These are phyloP conservation scores for Selaginella tamariscina DNA, from an alignment of 75 land plant species.

Conservation along the genomic window DNA sequence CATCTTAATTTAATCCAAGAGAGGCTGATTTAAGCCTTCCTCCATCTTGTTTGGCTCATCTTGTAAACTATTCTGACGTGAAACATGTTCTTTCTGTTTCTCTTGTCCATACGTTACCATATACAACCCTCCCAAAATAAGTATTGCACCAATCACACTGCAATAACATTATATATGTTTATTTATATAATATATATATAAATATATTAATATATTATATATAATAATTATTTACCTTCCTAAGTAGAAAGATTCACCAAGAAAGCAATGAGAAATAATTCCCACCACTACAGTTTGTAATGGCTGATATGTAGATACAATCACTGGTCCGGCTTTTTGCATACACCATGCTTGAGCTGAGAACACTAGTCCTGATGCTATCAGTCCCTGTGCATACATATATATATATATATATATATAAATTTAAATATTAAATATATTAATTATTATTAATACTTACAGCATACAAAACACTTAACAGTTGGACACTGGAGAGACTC, in stretches of 20 bases:
- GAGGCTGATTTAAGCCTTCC: too few relatives aligned
- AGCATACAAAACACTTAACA: constrained; percentile 14
- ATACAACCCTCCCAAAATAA: not conserved
- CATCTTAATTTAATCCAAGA: too few relatives aligned
- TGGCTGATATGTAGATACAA: constrained; percentile 85
- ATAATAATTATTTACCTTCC: constrained; percentile 48
- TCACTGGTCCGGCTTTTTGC: constrained; percentile 78
- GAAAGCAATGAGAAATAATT: constrained; percentile 47
- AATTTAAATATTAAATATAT: not conserved
- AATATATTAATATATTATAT: not conserved
- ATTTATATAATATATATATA: not conserved
- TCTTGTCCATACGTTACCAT: not conserved
- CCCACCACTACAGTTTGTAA: constrained; percentile 88
- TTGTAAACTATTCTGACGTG: not conserved
- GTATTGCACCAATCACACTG: not conserved
- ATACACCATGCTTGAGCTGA: constrained; percentile 94
- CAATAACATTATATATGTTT: not conserved
- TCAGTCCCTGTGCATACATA: constrained; percentile 45
- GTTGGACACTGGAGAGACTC: not conserved
- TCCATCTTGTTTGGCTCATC: not conserved
- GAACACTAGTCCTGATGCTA: constrained; percentile 82
- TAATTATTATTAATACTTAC: not conserved
- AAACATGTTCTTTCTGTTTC: not conserved
- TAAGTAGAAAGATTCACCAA: constrained; percentile 75
- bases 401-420: not conserved